Evolutionary conservation across 192 early-diverging fungal genomes (phyloP), one percentile per base, ranked within the genome.

Genomic region (Mortierella alpina): DNA sequence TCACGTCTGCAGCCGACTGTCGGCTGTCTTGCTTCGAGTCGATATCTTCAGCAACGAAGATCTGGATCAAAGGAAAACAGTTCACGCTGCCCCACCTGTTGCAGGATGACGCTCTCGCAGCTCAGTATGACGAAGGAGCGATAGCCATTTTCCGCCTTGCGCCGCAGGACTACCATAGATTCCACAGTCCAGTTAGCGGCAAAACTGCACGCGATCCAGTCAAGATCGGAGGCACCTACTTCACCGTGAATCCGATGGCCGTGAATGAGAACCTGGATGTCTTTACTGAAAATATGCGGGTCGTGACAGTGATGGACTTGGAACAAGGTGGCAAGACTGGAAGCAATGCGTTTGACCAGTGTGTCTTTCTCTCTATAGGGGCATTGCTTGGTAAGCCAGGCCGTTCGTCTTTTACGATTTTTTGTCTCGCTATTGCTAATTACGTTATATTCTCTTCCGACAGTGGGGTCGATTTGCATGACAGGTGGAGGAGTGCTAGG

Each of bases 91-190:
- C 81, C 5, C 82, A 81, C 13, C 82, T 94, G 22, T 53, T 94
- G 39, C 80, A 83, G 40, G 85, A 89, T 49, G 82, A 86, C 9
- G 70, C 48, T 2, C 73, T 89, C 44, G 87, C 87, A 6, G 46
- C 69, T 17, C 40, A 78, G 22, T 92, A 87, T 58, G 84, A 86
- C 14, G 90, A 85, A 49, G 92, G 90, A 0, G 72, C 88, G 0
- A 59, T 93, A 60, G 89, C 88, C 15, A 87, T 94, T 31, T 94
- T 91, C 59, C 84, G 93, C 14, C 72, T 95, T 14, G 93, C 93
- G 0, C 93, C 93, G 42, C 93, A 95, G 82, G 92, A 95, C 66
- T 95, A 95, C 47, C 93, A 95, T 60, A 84, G 93, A 14, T 91
- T 92, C 83, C 93, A 95, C 70, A 75, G 85, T 45, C 92, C 93